phyloP scores from a whole-genome alignment of 164 flowering plant species.

The Santalum album region DNA sequence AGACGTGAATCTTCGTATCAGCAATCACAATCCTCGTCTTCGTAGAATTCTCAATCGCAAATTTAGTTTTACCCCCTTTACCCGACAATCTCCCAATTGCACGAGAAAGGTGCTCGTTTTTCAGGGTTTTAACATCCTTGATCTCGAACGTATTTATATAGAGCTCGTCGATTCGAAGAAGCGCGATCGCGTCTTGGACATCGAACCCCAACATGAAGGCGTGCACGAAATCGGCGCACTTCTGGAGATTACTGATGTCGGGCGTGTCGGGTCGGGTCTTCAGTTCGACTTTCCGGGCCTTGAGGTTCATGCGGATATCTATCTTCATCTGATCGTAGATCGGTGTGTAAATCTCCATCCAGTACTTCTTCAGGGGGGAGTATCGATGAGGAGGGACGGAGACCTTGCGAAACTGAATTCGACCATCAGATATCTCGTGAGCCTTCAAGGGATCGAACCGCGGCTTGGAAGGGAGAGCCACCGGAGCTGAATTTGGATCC shows the following conservation, averaged over 20 bases:
- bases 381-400: constrained; percentile 49
- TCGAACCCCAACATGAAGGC: constrained; percentile 57
- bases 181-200: constrained; percentile 36
- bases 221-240: constrained; percentile 49
- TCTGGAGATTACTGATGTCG: constrained; percentile 42
- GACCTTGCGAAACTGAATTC: constrained; percentile 35
- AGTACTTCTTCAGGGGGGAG: constrained; percentile 40
- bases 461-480: constrained; percentile 21
- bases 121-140: constrained; percentile 25
- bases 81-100: constrained; percentile 55
- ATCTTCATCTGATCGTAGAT: constrained; percentile 49
- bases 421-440: constrained; percentile 45
- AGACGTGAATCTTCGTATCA: constrained; percentile 44
- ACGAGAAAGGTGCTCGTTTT: constrained; percentile 48
- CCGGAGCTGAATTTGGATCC: constrained; percentile 7
- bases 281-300: constrained; percentile 40
- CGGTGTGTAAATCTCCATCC: constrained; percentile 49
- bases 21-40: constrained; percentile 58
- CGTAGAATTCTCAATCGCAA: constrained; percentile 51
- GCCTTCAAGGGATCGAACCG: constrained; percentile 35
- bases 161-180: constrained; percentile 45
- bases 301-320: constrained; percentile 51
- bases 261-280: constrained; percentile 49
- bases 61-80: constrained; percentile 52
- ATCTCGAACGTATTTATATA: constrained; percentile 37